Conservation (phyloP, 2,329 filamentous ascomycete species). For the Cladophialophora yegresii region DNA sequence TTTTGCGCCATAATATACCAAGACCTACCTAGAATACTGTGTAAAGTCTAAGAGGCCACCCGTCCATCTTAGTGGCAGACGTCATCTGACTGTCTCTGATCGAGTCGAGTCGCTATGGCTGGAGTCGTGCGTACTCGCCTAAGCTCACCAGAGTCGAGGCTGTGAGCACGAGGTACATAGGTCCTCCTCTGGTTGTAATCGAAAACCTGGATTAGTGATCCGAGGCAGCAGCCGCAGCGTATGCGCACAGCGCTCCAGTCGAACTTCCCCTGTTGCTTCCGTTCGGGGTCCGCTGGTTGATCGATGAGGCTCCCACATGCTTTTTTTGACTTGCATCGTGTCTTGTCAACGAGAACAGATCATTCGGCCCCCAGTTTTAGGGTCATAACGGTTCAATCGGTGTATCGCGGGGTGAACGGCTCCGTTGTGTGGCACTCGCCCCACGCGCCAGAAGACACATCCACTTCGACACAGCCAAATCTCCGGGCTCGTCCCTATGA, state of each 20-base stretch:
- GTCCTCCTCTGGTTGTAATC: background rate
- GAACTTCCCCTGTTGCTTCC: too few relatives aligned
- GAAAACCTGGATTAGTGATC: background rate
- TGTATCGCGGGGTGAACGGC: background rate
- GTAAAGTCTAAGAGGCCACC: background rate
- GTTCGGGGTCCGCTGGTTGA: too few relatives aligned
- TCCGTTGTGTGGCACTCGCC: too few relatives aligned
- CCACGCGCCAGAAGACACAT: too few relatives aligned
- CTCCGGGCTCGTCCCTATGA: too few relatives aligned
- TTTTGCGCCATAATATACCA: background rate
- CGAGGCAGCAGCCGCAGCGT: background rate
- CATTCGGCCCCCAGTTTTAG: background rate
- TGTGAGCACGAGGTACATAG: background rate
- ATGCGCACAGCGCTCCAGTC: background rate
- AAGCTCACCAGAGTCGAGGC: background rate
- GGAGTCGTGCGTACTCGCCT: background rate
- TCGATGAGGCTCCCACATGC: too few relatives aligned
- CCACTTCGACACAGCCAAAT: too few relatives aligned
- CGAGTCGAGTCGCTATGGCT: background rate
- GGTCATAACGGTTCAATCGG: too few relatives aligned
- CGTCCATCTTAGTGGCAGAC: background rate
- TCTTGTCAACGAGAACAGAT: background rate
- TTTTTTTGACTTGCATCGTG: background rate
- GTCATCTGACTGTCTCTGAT: background rate
- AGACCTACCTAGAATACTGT: background rate